Evolutionary conservation across 2,329 filamentous ascomycete species (phyloP), one percentile per base, ranked within the genome.

Genomic region (Beauveria pseudobassiana): DNA sequence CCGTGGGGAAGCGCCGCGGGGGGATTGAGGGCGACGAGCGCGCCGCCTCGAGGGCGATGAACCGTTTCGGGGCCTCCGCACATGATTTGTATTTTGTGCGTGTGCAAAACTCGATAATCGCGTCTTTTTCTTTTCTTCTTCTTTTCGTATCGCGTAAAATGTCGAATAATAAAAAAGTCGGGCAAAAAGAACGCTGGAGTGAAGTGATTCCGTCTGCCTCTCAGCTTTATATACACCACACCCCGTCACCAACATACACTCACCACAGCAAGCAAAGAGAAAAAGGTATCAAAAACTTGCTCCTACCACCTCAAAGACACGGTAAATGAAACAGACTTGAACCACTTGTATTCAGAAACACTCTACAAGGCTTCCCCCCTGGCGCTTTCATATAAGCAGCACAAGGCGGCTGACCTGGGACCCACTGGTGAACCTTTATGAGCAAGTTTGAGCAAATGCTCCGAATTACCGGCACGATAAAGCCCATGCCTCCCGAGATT

Each of bases 1-100:
- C 5, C 2, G 53, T 51, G 5, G 62, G 30, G 63, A 3, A 22
- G 43, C 63, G 18, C 63, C 65, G 10, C 26, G 38, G 20, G 69
- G 45, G 72, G 71, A 20, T 68, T 74, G 51, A 81, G 74, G 7
- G 78, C 76, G 8, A 72, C 79, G 55, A 81, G 73, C 18, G 79
- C 79, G 40, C 79, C 79, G 62, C 78, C 78, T 45, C 74, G 72
- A 10, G 77, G 76, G 52, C 73, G 69, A 62, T 75, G 72, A 12
- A 74, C 72, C 61, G 66, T 73, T 55, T 79, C 73, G 5, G 74
- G 74, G 49, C 79, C 78, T 64, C 79, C 56, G 34, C 56, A 81
- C 79, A 81, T 81, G 30, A 26, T 16, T 7, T 14, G 1, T 9
- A 20, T 3, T 38, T n/a, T 9, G n/a, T 24, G 6, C 3, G 14